Percentiles rank a stretch among this genome's conserved stretches.
These are phyloP conservation scores for Pseudocercospora musae DNA, from an alignment of 2,329 filamentous ascomycete genomes.

Conservation along the genomic window DNA sequence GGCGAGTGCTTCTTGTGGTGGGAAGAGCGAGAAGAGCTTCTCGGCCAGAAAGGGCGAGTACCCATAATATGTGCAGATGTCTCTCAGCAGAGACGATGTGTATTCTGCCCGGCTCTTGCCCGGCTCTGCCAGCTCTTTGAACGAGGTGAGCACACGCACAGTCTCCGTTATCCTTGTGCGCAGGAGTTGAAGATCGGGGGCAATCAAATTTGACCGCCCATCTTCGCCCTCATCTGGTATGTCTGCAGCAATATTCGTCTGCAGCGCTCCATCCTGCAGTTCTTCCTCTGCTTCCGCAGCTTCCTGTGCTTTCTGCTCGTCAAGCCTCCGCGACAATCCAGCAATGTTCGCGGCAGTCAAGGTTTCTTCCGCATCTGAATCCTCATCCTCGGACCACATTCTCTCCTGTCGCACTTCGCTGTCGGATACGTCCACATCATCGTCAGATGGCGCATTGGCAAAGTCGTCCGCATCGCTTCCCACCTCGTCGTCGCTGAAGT, in stretches of 20 bases:
- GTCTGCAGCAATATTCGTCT: constrained; percentile 85
- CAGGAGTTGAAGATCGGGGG: constrained; percentile 85
- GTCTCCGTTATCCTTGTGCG: constrained; percentile 89
- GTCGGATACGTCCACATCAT: constrained; percentile 63
- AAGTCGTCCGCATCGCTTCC: constrained; percentile 34
- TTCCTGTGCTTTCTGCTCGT: constrained; percentile 71
- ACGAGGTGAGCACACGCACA: constrained; percentile 85
- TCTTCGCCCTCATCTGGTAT: constrained; percentile 61
- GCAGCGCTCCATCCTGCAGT: constrained; percentile 76
- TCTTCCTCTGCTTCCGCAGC: constrained; percentile 82
- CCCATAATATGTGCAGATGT: constrained; percentile 94
- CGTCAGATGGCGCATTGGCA: constrained; percentile 38
- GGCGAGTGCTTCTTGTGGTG: constrained; percentile 88
- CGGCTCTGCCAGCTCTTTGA: constrained; percentile 74
- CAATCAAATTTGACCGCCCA: constrained; percentile 60
- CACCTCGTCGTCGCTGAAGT: constrained; percentile 34
- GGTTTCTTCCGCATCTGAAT: constrained; percentile 82
- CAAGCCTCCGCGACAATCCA: constrained; percentile 80
- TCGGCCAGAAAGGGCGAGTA: constrained; percentile 94
- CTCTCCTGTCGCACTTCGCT: constrained; percentile 49
- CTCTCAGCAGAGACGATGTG: constrained; percentile 77
- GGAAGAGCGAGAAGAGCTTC: constrained; percentile 90
- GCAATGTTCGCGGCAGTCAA: constrained; percentile 95
- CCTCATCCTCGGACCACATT: constrained; percentile 93
- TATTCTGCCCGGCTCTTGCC: constrained; percentile 85